A percentile compares a stretch with the other conserved stretches of the same genome.
These are phyloP conservation scores for Ustilago trichophora DNA, from an alignment of 1,284 basidiomycete genomes.

Conservation along the genomic window DNA sequence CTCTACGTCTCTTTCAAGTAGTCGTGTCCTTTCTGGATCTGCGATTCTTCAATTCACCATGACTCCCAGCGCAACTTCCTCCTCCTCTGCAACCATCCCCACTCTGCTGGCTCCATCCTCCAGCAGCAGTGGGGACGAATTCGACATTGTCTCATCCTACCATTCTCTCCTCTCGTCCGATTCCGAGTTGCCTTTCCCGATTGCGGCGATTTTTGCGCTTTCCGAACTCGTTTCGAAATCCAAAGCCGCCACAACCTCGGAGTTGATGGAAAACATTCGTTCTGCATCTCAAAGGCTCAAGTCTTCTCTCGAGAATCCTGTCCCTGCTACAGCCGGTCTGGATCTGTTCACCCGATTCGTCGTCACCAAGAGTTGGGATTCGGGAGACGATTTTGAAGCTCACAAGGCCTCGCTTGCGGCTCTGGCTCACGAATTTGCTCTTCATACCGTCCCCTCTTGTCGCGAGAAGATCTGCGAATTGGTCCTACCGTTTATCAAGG, in stretches of 20 bases:
- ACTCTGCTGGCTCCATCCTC: slow-evolving; percentile 5
- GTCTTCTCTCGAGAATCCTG: slow-evolving; percentile 76
- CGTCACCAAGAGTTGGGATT: slow-evolving; percentile 83
- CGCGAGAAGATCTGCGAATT: slow-evolving; percentile 88
- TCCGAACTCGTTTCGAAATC: slow-evolving; percentile 80
- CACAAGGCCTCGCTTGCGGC: slow-evolving; percentile 82
- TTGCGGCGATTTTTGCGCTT: slow-evolving; percentile 84
- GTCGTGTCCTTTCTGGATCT: too few species aligned
- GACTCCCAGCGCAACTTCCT: slow-evolving; percentile 9
- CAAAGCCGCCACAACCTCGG: slow-evolving; percentile 87
- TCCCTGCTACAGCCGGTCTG: slow-evolving; percentile 86
- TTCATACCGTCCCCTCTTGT: slow-evolving; percentile 71
- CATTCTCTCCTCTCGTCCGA: slow-evolving; percentile 50
- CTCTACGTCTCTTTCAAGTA: too few species aligned
- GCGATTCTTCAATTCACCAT: too few species aligned
- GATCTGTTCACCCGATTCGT: slow-evolving; percentile 89
- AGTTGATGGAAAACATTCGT: slow-evolving; percentile 83
- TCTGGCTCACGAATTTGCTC: slow-evolving; percentile 79
- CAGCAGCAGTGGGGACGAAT: slow-evolving; percentile 26
- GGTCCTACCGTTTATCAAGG: slow-evolving; percentile 90
- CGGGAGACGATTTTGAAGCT: slow-evolving; percentile 79
- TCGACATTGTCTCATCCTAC: slow-evolving; percentile 58
- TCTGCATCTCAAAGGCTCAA: slow-evolving; percentile 77
- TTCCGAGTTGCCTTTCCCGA: slow-evolving; percentile 79
- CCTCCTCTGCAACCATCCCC: slow-evolving; percentile 9